Evolutionary conservation across 768 basidiomycete genomes (phyloP).

Genomic region (Suillus alpinus): DNA sequence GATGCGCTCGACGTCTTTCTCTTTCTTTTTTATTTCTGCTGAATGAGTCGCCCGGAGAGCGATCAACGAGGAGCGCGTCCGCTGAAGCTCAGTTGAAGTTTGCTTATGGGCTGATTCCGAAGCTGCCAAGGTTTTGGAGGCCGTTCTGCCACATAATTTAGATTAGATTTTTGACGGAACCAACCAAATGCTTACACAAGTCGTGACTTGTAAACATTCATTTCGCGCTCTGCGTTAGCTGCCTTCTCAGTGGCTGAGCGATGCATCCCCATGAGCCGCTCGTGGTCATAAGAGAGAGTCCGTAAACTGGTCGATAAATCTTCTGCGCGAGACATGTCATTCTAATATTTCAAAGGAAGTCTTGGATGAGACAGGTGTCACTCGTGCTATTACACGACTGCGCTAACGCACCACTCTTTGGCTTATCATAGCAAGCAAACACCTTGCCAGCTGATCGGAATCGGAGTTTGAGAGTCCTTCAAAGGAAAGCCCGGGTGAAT

Average conservation of each 20-base stretch:
- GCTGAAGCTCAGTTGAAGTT: conserved; percentile 66
- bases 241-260: conserved; percentile 54
- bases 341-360: conserved; percentile 32
- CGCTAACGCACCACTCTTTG: conserved; percentile 66
- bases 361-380: background rate
- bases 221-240: conserved; percentile 77
- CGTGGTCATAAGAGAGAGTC: conserved; percentile 78
- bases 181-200: conserved; percentile 51
- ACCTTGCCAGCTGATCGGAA: conserved; percentile 62
- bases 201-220: conserved; percentile 68
- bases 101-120: conserved; percentile 70
- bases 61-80: conserved; percentile 66
- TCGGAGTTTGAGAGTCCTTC: conserved; percentile 60
- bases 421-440: conserved; percentile 70
- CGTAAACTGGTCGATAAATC: conserved; percentile 70
- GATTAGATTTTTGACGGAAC: background rate
- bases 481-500: conserved; percentile 62
- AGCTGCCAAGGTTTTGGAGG: conserved; percentile 51
- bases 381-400: background rate
- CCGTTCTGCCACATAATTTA: conserved; percentile 35
- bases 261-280: conserved; percentile 69
- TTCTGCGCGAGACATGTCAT: conserved; percentile 80
- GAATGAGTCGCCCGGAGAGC: conserved; percentile 66
- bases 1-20: conserved; percentile 75
- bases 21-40: conserved; percentile 75